These are phyloP conservation scores for Aspergillus luchuensis DNA, from an alignment of 2,329 filamentous ascomycete species.

Conservation along the genomic window DNA sequence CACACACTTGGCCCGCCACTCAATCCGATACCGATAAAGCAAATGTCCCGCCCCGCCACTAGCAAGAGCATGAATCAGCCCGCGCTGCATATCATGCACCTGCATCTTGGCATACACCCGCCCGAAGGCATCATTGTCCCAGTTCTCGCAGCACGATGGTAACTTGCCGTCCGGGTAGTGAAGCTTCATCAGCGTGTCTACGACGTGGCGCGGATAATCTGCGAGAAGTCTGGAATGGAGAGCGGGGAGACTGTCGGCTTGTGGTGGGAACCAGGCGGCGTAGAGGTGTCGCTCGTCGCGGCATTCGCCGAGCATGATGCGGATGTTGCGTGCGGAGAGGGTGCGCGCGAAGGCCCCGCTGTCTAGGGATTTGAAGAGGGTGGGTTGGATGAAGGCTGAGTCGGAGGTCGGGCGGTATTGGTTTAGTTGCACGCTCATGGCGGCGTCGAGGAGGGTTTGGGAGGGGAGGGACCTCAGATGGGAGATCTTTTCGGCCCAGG, in stretches of 20 bases:
- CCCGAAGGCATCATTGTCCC: constrained; percentile 55
- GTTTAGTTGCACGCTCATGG: constrained; percentile 48
- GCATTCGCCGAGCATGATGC: constrained; percentile 58
- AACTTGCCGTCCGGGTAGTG: constrained; percentile 48
- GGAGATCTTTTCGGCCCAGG: constrained; percentile 48
- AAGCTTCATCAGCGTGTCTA: constrained; percentile 46
- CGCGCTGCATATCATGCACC: constrained; percentile 56
- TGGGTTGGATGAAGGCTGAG: constrained; percentile 48
- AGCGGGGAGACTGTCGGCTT: constrained; percentile 40
- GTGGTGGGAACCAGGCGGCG: constrained; percentile 52
- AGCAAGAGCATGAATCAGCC: constrained; percentile 51
- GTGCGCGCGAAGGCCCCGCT: constrained; percentile 50
- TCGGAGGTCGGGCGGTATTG: constrained; percentile 59
- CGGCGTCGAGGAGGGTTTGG: constrained; percentile 47
- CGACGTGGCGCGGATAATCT: constrained; percentile 53
- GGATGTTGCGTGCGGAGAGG: constrained; percentile 49
- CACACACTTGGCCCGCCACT: constrained; percentile 54
- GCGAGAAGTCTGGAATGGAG: constrained; percentile 52
- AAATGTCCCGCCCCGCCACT: constrained; percentile 48
- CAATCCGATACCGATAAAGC: constrained; percentile 56
- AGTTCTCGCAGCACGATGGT: constrained; percentile 45
- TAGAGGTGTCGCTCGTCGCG: constrained; percentile 57
- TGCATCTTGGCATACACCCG: constrained; percentile 60
- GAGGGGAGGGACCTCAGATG: constrained; percentile 46
- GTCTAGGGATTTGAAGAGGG: constrained; percentile 51